Evolutionary conservation across 306 rosid genomes (phyloP).

Genomic region (Cicer bijugum): DNA sequence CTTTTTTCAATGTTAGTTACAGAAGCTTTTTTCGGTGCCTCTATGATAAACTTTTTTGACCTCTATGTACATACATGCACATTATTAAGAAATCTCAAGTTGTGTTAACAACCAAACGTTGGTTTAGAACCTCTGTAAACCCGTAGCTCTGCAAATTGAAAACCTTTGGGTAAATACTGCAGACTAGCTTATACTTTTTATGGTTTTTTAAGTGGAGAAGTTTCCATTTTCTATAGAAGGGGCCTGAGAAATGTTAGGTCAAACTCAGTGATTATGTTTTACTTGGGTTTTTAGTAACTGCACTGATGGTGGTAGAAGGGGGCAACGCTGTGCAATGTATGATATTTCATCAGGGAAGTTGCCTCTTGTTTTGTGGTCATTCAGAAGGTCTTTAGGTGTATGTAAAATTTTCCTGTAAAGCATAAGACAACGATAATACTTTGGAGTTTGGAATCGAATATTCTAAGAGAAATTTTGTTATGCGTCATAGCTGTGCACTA

Average conservation of each 20-base stretch:
- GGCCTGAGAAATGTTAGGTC: slow-evolving; percentile 3
- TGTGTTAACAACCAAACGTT: slow-evolving; percentile 11
- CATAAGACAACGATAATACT: background rate
- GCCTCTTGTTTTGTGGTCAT: slow-evolving; percentile 8
- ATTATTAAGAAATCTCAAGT: slow-evolving; percentile 18
- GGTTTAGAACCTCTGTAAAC: slow-evolving; percentile 12
- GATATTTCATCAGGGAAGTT: slow-evolving; percentile 10
- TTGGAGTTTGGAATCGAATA: slow-evolving; percentile 20
- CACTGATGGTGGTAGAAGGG: background rate
- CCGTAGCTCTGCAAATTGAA: background rate
- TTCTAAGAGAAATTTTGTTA: slow-evolving; percentile 25
- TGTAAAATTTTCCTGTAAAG: background rate
- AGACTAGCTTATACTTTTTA: background rate
- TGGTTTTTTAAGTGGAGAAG: slow-evolving; percentile 14
- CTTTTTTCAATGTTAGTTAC: background rate
- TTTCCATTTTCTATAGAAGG: slow-evolving; percentile 1
- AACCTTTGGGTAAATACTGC: background rate
- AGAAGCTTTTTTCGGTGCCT: background rate
- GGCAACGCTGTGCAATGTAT: background rate
- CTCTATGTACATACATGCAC: slow-evolving; percentile 1
- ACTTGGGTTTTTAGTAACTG: slow-evolving; percentile 8
- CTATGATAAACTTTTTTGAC: background rate
- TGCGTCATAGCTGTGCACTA: background rate
- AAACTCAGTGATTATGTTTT: background rate
- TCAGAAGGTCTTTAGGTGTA: background rate